Evolutionary conservation across 495 filamentous ascomycete species (phyloP).

Genomic region (Aspergillus nanangensis): DNA sequence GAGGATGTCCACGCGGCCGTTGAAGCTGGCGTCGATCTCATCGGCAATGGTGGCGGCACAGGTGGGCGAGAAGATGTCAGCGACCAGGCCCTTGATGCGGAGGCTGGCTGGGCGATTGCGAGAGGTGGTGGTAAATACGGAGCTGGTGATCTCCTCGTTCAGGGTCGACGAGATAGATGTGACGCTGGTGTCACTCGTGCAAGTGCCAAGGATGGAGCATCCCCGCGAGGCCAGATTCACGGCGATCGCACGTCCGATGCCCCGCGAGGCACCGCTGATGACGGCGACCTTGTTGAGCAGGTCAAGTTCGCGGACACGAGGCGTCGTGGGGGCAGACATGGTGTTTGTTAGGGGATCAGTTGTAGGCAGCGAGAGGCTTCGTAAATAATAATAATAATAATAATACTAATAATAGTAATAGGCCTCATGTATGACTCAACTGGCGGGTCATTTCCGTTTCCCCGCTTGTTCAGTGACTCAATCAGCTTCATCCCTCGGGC

Average conservation of each 20-base stretch:
- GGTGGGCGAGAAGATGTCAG: too few relatives aligned
- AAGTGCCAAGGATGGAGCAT: not conserved
- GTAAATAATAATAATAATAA: too few relatives aligned
- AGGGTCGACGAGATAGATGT: not conserved
- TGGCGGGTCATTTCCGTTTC: too few relatives aligned
- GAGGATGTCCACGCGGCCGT: not conserved
- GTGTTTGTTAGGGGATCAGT: too few relatives aligned
- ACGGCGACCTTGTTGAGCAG: not conserved
- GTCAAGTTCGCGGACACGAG: not conserved
- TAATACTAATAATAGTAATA: too few relatives aligned
- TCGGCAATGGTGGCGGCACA: too few relatives aligned
- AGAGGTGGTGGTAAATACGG: not conserved
- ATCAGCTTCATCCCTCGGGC: too few relatives aligned
- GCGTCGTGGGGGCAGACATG: too few relatives aligned
- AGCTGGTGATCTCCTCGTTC: not conserved
- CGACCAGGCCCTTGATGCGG: not conserved
- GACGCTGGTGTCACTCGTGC: not conserved
- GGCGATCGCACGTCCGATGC: not conserved
- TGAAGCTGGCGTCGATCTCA: not conserved
- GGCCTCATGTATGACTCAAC: too few relatives aligned
- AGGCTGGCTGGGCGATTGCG: not conserved
- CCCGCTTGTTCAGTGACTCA: too few relatives aligned
- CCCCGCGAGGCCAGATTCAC: too few relatives aligned
- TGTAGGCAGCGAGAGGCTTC: too few relatives aligned
- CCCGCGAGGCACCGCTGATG: not conserved